phyloP scores from a whole-genome alignment of 768 basidiomycete genomes.

The Rhizopogon roseolus region DNA sequence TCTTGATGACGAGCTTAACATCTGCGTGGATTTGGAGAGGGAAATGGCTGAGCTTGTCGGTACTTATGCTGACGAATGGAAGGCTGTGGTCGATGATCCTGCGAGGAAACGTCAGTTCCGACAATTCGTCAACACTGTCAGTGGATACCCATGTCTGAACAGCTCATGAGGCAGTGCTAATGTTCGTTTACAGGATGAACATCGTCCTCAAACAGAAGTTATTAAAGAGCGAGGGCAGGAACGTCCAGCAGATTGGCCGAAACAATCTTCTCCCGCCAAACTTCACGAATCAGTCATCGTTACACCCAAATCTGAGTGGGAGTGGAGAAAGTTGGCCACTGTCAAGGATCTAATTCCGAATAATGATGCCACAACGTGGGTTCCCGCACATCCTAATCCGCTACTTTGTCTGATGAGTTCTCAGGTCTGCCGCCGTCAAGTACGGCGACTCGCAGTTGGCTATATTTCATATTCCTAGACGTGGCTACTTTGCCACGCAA shows the following conservation, averaged over 20 bases:
- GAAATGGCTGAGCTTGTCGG: conserved; percentile 63
- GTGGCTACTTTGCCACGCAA: conserved; percentile 62
- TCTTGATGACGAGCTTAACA: conserved; percentile 66
- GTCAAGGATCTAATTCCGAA: conserved; percentile 44
- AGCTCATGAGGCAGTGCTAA: not conserved
- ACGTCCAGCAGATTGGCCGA: conserved; percentile 68
- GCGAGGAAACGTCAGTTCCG: conserved; percentile 44
- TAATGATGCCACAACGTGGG: conserved; percentile 42
- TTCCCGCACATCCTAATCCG: not conserved
- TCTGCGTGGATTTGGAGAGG: conserved; percentile 62
- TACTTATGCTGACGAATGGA: conserved; percentile 71
- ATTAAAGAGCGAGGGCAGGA: conserved; percentile 58
- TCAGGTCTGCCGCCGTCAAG: conserved; percentile 46
- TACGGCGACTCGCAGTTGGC: conserved; percentile 67
- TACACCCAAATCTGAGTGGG: conserved; percentile 48
- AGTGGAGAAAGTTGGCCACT: conserved; percentile 48
- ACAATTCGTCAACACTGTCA: conserved; percentile 63
- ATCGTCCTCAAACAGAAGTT: conserved; percentile 39
- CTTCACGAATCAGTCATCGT: conserved; percentile 33
- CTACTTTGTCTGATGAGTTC: not conserved
- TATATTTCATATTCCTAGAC: conserved; percentile 56
- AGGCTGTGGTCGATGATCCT: conserved; percentile 52
- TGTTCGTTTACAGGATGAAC: conserved; percentile 29
- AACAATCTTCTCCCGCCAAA: conserved; percentile 44
- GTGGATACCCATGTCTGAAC: not conserved